Percentiles rank a stretch among this genome's conserved stretches.
Conservation (phyloP, 1,139 yeast genomes). For the Saccharomyces hybrid region DNA sequence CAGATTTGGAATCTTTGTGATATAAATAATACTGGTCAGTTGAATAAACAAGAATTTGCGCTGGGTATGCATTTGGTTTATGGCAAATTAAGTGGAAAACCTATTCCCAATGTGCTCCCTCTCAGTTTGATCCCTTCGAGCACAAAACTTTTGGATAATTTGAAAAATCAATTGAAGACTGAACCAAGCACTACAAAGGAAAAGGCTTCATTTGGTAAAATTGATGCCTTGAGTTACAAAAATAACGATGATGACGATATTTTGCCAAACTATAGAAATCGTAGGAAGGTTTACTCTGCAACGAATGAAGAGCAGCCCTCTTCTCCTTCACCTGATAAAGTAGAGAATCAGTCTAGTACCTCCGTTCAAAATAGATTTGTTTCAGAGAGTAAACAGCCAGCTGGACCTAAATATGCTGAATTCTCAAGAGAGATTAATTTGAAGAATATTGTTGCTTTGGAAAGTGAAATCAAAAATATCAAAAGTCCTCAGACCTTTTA, state of each 20-base stretch:
- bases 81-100: constrained; percentile 64
- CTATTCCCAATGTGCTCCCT: constrained; percentile 65
- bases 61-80: constrained; percentile 80
- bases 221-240: constrained; percentile 30
- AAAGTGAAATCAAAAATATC: constrained; percentile 45
- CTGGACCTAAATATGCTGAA: constrained; percentile 15
- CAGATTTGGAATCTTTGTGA: constrained; percentile 83
- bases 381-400: not conserved
- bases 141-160: constrained; percentile 50
- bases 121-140: constrained; percentile 76
- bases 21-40: constrained; percentile 60
- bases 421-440: constrained; percentile 25
- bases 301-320: not conserved
- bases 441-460: constrained; percentile 56
- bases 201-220: constrained; percentile 14
- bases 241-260: constrained; percentile 38
- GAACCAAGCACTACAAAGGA: constrained; percentile 6
- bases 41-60: constrained; percentile 72
- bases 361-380: not conserved
- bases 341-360: constrained; percentile 9
- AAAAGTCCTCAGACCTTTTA: constrained; percentile 26
- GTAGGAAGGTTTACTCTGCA: constrained; percentile 24
- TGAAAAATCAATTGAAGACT: constrained; percentile 54
- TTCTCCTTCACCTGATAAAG: constrained; percentile 4
- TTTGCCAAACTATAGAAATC: constrained; percentile 31